A percentile compares a stretch with the other conserved stretches of the same genome.
Evolutionary conservation across 305 asterid species (phyloP).

Genomic region (Solanum chacoense): DNA sequence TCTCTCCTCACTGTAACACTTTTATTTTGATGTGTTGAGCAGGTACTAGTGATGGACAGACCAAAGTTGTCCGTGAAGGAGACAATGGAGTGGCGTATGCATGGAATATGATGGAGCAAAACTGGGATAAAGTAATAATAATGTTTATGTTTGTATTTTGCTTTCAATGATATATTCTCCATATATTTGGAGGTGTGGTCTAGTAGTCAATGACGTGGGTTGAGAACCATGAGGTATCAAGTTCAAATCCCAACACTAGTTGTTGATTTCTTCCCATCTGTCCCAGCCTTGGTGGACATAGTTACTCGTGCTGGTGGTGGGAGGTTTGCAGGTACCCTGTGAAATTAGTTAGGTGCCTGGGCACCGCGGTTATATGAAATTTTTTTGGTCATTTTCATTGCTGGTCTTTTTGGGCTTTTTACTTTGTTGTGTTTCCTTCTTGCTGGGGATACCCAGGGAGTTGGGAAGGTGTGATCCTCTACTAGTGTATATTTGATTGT

Average conservation of each 20-base stretch:
- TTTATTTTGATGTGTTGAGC: slow-evolving; percentile 23
- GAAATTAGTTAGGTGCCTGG: background rate
- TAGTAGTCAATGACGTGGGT: background rate
- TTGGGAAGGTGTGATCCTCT: background rate
- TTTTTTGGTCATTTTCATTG: background rate
- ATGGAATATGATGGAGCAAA: slow-evolving; percentile 74
- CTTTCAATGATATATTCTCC: background rate
- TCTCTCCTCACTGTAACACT: background rate
- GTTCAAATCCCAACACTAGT: background rate
- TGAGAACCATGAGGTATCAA: background rate
- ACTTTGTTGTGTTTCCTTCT: background rate
- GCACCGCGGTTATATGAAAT: background rate
- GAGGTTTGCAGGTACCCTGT: background rate
- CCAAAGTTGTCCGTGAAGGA: slow-evolving; percentile 89
- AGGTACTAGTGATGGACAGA: slow-evolving; percentile 95
- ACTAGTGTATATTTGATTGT: background rate
- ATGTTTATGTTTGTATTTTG: background rate
- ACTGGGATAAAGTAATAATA: slow-evolving; percentile 80
- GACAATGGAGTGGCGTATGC: slow-evolving; percentile 96
- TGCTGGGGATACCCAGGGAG: background rate
- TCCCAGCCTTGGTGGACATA: background rate
- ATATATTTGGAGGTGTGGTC: background rate
- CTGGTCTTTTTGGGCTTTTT: background rate
- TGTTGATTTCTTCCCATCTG: background rate
- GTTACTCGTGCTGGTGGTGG: background rate